Conservation (phyloP, 1,284 basidiomycete species). For the Sporisorium sorghi region DNA sequence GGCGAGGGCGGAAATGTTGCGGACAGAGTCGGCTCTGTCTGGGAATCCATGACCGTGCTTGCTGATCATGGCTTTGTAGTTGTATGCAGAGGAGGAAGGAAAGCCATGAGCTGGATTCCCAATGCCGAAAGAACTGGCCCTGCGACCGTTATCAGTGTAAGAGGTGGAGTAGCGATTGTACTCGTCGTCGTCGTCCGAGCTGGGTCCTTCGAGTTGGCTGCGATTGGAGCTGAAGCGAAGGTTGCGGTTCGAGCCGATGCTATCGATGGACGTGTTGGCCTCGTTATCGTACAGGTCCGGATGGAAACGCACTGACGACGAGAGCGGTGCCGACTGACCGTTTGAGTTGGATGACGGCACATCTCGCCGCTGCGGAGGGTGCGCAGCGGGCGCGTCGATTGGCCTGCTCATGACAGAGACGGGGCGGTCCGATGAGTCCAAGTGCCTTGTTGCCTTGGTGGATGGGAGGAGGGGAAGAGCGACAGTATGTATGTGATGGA, state of each 20-base stretch:
- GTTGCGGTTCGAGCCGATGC: constrained; percentile 5
- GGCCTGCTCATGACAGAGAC: constrained; percentile 27
- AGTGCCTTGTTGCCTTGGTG: no score
- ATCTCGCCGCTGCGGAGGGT: constrained; percentile 1
- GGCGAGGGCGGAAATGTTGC: constrained; percentile 59
- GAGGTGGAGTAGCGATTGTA: constrained; percentile 31
- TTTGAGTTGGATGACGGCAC: neutral
- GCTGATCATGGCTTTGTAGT: constrained; percentile 42
- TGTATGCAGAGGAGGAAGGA: constrained; percentile 41
- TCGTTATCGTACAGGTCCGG: constrained; percentile 1
- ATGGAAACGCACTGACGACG: constrained; percentile 36
- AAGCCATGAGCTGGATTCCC: constrained; percentile 24
- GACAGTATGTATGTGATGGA: no score
- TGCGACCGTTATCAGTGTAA: constrained; percentile 24
- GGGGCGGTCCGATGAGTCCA: neutral
- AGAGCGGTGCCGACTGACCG: constrained; percentile 19
- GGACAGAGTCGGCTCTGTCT: constrained; percentile 54
- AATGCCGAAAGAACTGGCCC: constrained; percentile 41
- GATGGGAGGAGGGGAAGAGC: neutral
- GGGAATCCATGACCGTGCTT: constrained; percentile 56
- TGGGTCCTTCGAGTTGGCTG: constrained; percentile 6
- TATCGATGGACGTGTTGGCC: constrained; percentile 18
- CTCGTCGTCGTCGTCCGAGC: constrained; percentile 32
- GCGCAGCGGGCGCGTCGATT: constrained; percentile 26
- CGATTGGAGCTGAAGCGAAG: neutral